Evolutionary conservation across 176 grass and related monocot genomes (phyloP).

Genomic region (Pontederia crassipes): DNA sequence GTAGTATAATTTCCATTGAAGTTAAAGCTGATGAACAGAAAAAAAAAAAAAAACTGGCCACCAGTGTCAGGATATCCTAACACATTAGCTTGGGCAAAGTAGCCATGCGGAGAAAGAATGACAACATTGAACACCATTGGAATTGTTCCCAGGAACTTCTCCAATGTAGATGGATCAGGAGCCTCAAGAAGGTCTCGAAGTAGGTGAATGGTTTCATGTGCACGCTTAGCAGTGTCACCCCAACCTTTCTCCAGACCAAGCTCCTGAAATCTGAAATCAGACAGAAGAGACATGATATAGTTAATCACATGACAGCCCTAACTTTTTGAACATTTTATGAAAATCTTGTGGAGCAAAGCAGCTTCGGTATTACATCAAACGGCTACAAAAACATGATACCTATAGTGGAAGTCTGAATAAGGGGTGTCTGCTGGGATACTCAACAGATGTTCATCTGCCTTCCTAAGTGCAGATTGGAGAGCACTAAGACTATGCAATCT

Average conservation of each 20-base stretch:
- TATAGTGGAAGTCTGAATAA: conserved; percentile 62
- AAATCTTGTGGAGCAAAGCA: neutral
- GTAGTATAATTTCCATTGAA: neutral
- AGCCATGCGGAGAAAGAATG: conserved; percentile 91
- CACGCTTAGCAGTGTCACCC: conserved; percentile 74
- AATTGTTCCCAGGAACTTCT: conserved; percentile 88
- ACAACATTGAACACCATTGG: conserved; percentile 98
- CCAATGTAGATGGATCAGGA: conserved; percentile 83
- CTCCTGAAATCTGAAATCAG: conserved; percentile 57
- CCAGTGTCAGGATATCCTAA: conserved; percentile 95
- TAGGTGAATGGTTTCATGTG: conserved; percentile 63
- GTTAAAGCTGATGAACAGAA: too few relatives aligned
- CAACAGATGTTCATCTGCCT: conserved; percentile 70
- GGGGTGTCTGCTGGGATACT: conserved; percentile 64
- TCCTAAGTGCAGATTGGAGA: conserved; percentile 76
- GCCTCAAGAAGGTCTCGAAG: conserved; percentile 95
- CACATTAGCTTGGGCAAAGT: conserved; percentile 97
- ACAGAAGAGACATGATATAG: too few relatives aligned
- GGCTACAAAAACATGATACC: conserved; percentile 24
- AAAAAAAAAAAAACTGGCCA: conserved; percentile 49
- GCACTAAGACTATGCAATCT: conserved; percentile 73
- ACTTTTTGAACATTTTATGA: neutral
- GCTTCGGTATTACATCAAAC: neutral
- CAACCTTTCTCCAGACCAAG: conserved; percentile 94
- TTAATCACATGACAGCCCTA: too few relatives aligned